phyloP scores from a whole-genome alignment of 169 alveolate species.

The Eimeria falciformis region DNA sequence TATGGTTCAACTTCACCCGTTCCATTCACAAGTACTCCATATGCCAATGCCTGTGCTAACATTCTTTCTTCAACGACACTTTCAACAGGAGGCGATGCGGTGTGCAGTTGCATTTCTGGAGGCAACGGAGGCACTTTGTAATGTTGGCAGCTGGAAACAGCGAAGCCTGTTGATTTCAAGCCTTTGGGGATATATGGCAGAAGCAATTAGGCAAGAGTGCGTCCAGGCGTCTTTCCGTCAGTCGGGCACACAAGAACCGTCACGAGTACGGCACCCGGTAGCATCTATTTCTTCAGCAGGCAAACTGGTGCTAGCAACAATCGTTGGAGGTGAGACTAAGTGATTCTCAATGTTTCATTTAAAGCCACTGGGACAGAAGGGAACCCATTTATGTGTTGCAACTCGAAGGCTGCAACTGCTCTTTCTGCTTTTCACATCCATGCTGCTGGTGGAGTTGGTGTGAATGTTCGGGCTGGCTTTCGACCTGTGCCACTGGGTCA shows the following conservation, averaged over 20 bases:
- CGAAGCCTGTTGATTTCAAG: background rate
- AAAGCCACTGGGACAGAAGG: too few species aligned
- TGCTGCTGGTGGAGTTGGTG: too few species aligned
- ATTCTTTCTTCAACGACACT: constrained; percentile 26
- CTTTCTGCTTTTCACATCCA: too few species aligned
- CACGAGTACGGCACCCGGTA: background rate
- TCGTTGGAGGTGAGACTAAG: background rate
- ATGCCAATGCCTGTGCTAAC: constrained; percentile 16
- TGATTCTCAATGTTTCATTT: too few species aligned
- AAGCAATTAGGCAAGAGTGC: background rate
- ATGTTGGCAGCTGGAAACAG: constrained; percentile 26
- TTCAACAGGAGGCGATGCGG: background rate
- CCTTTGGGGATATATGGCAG: background rate
- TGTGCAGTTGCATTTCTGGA: background rate
- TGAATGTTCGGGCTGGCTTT: too few species aligned
- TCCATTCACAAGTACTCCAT: background rate
- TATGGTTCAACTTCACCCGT: background rate
- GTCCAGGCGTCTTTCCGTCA: background rate
- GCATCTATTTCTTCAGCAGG: background rate
- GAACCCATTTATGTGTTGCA: too few species aligned
- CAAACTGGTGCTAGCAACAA: background rate
- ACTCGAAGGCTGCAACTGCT: too few species aligned
- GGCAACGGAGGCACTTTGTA: constrained; percentile 23
- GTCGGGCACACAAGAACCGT: background rate
- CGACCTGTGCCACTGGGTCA: too few species aligned